A percentile compares a stretch with the other conserved stretches of the same genome.
phyloP scores from a whole-genome alignment of 1,139 yeast genomes.

The Scheffersomyces segobiensis region DNA sequence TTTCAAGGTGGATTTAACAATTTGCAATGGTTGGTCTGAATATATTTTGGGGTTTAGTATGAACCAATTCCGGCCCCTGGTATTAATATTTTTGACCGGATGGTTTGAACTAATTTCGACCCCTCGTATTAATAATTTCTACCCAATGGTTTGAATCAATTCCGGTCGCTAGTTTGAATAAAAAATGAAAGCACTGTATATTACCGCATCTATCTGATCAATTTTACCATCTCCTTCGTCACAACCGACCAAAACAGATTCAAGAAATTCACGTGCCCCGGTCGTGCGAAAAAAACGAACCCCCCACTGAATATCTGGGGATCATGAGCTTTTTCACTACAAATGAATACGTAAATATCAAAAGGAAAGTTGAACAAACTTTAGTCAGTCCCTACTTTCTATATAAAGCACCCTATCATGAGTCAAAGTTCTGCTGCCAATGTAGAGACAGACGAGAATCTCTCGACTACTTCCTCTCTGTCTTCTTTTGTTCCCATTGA shows the following conservation, averaged over 20 bases:
- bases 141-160: no score
- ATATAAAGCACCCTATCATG: constrained; percentile 1
- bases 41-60: no score
- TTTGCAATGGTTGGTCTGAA: no score
- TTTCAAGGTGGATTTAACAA: no score
- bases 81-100: no score
- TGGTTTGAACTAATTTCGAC: no score
- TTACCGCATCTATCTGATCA: not conserved
- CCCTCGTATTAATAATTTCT: no score
- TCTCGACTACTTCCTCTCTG: constrained; percentile 27
- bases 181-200: no score
- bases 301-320: not conserved
- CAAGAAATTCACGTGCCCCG: not conserved
- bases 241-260: not conserved
- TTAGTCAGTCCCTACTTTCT: not conserved
- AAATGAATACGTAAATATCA: not conserved
- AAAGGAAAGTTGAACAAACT: not conserved
- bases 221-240: not conserved
- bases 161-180: no score
- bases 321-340: not conserved
- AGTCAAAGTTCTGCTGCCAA: constrained; percentile 10
- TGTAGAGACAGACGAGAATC: constrained; percentile 9
- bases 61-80: no score
- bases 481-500: constrained; percentile 48
- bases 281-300: not conserved